Evolutionary conservation across 2,329 filamentous ascomycete species (phyloP).

Genomic region (Laburnicola sp.): DNA sequence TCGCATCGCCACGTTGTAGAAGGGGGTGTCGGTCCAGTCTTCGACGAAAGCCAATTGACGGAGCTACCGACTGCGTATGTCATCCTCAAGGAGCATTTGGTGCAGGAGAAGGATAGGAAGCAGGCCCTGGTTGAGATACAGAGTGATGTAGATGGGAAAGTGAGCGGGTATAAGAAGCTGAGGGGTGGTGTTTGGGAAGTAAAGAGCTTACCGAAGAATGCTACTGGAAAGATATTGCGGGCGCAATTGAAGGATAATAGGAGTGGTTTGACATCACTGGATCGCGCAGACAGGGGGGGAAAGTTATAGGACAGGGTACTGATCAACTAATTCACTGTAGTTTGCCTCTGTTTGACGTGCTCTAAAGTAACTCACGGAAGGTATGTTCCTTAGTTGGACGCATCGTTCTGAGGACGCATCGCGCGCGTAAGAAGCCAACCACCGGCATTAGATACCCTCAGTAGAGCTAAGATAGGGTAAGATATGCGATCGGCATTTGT

Average conservation of each 20-base stretch:
- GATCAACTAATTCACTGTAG: not conserved
- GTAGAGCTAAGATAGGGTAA: too few species aligned
- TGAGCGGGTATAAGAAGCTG: conserved; percentile 23
- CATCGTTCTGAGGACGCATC: too few species aligned
- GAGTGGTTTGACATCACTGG: conserved; percentile 15
- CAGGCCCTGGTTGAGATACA: conserved; percentile 12
- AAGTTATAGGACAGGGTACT: conserved; percentile 10
- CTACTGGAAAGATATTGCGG: conserved; percentile 17
- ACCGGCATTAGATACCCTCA: too few species aligned
- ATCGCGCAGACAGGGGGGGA: conserved; percentile 14
- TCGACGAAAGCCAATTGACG: conserved; percentile 13
- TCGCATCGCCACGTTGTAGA: conserved; percentile 17
- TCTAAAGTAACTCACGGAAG: not conserved
- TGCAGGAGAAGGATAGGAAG: conserved; percentile 9
- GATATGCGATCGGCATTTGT: too few species aligned
- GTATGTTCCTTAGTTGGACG: too few species aligned
- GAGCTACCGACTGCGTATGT: conserved; percentile 22
- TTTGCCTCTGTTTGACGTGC: not conserved
- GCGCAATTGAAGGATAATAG: conserved; percentile 12
- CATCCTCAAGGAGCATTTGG: conserved; percentile 11
- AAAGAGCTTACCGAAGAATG: conserved; percentile 17
- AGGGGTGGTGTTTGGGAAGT: conserved; percentile 18
- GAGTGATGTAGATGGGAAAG: conserved; percentile 10
- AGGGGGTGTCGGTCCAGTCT: conserved; percentile 14
- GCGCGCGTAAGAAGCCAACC: too few species aligned